phyloP scores from a whole-genome alignment of 208 protist genomes.

The Trichomonas gallinae region DNA sequence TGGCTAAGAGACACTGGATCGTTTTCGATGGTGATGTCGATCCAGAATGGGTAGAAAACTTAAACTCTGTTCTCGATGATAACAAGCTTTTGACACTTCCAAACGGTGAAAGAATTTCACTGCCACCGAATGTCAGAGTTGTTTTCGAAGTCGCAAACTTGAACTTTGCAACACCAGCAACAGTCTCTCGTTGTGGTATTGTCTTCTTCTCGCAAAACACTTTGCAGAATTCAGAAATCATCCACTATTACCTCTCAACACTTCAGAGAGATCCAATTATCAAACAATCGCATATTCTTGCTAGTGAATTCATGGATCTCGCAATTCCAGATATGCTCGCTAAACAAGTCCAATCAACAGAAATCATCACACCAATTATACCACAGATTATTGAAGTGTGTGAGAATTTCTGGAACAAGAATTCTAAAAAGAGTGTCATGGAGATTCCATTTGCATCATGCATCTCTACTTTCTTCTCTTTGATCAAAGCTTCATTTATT shows the following conservation, averaged over 20 bases:
- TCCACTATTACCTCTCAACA: neutral
- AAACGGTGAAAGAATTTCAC: constrained; percentile 90
- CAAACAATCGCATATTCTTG: neutral
- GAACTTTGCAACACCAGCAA: constrained; percentile 85
- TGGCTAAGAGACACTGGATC: constrained; percentile 80
- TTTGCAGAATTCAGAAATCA: neutral
- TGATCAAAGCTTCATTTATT: neutral
- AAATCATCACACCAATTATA: neutral
- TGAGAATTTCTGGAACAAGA: neutral
- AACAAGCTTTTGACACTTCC: constrained; percentile 94
- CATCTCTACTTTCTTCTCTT: neutral
- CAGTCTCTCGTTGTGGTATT: constrained; percentile 94
- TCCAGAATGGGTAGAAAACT: constrained; percentile 96
- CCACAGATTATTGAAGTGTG: neutral
- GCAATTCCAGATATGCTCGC: neutral
- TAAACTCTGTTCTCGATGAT: constrained; percentile 96
- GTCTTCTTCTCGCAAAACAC: constrained; percentile 51
- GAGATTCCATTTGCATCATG: neutral
- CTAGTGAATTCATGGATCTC: neutral
- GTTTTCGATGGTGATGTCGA: constrained; percentile 94
- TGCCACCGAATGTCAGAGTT: constrained; percentile 84
- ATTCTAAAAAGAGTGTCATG: neutral
- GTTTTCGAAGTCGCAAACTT: constrained; percentile 94
- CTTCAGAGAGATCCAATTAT: neutral
- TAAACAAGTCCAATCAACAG: neutral